phyloP scores from a whole-genome alignment of 1,284 basidiomycete species.

The Irpex sp. region DNA sequence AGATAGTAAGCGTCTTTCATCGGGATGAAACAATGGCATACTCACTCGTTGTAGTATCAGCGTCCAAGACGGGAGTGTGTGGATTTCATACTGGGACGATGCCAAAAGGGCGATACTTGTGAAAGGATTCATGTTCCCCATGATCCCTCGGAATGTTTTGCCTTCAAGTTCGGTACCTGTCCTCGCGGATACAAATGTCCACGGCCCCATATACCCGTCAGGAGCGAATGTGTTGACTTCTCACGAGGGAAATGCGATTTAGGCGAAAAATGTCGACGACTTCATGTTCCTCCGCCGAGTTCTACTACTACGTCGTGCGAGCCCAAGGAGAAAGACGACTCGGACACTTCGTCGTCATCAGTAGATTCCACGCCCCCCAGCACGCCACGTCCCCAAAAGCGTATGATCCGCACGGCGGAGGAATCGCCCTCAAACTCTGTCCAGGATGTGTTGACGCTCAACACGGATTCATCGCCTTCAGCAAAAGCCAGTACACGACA shows the following conservation, averaged over 20 bases:
- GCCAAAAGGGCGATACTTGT: neutral
- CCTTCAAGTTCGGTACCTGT: neutral
- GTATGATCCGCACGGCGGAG: neutral
- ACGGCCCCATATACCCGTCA: neutral
- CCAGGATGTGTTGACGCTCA: neutral
- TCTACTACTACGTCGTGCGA: neutral
- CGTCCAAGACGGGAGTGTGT: neutral
- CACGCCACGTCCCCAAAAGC: neutral
- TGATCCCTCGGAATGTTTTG: neutral
- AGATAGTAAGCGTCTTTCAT: too few species aligned
- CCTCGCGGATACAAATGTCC: neutral
- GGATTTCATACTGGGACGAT: neutral
- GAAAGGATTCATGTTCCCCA: neutral
- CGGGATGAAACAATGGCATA: neutral
- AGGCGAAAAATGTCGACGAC: conserved; percentile 10
- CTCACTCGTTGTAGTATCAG: neutral
- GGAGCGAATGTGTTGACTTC: conserved; percentile 15
- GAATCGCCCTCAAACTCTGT: neutral
- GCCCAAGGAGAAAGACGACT: neutral
- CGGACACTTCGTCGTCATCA: neutral
- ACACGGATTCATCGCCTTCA: neutral
- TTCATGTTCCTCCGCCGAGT: conserved; percentile 1
- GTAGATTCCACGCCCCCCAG: neutral
- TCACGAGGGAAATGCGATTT: conserved; percentile 7
- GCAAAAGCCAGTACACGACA: too few species aligned